These are phyloP conservation scores for Geotrichum klebahnii DNA, from an alignment of 1,139 yeast species.

Conservation along the genomic window DNA sequence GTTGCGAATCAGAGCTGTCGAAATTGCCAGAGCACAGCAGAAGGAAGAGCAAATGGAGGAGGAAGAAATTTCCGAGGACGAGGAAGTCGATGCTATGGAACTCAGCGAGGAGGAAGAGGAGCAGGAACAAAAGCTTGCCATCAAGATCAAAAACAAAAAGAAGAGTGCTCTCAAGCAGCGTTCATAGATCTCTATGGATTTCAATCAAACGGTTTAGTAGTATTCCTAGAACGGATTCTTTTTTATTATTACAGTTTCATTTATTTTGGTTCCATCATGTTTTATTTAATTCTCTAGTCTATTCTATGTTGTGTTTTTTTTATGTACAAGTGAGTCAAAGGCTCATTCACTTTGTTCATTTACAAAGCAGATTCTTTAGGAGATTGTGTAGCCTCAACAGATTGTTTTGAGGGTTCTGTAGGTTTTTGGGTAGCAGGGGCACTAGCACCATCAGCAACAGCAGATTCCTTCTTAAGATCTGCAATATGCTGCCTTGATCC, in stretches of 20 bases:
- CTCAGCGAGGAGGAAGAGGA: conserved; percentile 43
- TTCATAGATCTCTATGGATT: conserved; percentile 5
- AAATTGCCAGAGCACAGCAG: conserved; percentile 70
- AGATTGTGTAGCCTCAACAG: too few relatives aligned
- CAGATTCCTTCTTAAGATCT: conserved; percentile 6
- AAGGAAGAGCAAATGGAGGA: conserved; percentile 53
- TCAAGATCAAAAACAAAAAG: conserved; percentile 65
- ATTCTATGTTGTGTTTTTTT: too few relatives aligned
- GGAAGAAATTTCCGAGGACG: conserved; percentile 47
- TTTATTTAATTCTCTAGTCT: too few relatives aligned
- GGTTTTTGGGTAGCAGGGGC: too few relatives aligned
- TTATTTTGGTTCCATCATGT: too few relatives aligned
- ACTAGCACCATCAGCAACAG: too few relatives aligned
- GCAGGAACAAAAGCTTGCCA: conserved; percentile 76
- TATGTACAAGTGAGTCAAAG: too few relatives aligned
- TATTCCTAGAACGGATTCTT: too few relatives aligned
- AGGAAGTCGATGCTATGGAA: conserved; percentile 47
- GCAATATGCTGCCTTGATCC: conserved; percentile 13
- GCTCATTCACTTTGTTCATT: too few relatives aligned
- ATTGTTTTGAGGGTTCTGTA: too few relatives aligned
- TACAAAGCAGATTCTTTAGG: too few relatives aligned
- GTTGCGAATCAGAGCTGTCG: conserved; percentile 88
- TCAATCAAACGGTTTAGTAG: conserved; percentile 4
- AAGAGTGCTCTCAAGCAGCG: conserved; percentile 29
- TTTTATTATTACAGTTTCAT: too few relatives aligned